Conservation (phyloP, 208 protist genomes). For the Trypanosoma platydactyli region DNA sequence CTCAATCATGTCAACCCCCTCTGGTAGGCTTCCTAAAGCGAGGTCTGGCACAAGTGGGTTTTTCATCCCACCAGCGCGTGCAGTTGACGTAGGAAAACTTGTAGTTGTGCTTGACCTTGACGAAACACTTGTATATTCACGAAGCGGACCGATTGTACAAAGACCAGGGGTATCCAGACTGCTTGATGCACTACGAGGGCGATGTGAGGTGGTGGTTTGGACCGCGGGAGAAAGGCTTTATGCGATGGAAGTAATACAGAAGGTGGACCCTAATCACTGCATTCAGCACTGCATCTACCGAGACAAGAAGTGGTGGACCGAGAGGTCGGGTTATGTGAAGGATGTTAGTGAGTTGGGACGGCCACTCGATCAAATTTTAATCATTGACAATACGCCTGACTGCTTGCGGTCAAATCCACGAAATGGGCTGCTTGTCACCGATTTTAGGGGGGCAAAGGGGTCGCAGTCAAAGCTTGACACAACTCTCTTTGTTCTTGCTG, state of each 20-base stretch:
- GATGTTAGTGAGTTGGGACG: constrained; percentile 27
- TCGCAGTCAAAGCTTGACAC: constrained; percentile 13
- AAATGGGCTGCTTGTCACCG: constrained; percentile 35
- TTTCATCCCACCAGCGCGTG: constrained; percentile 53
- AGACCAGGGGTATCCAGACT: constrained; percentile 50
- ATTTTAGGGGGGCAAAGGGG: constrained; percentile 17
- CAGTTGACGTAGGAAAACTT: constrained; percentile 54
- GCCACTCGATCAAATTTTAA: constrained; percentile 26
- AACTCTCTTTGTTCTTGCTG: constrained; percentile 37
- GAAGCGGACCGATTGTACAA: constrained; percentile 51
- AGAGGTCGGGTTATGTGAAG: constrained; percentile 28
- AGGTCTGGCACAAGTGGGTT: neutral
- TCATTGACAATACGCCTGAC: constrained; percentile 37
- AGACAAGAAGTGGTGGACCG: constrained; percentile 32
- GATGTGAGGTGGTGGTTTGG: constrained; percentile 78
- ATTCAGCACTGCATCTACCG: constrained; percentile 39
- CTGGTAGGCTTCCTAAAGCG: too few relatives aligned
- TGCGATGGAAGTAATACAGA: constrained; percentile 39
- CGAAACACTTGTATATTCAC: constrained; percentile 76
- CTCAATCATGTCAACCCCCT: too few relatives aligned
- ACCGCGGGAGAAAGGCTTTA: constrained; percentile 63
- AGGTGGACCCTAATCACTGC: constrained; percentile 26
- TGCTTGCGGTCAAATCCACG: constrained; percentile 24
- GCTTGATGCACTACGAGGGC: constrained; percentile 42
- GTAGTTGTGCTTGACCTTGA: constrained; percentile 80